phyloP scores from a whole-genome alignment of 768 basidiomycete genomes.

The Lentinula detonsa region DNA sequence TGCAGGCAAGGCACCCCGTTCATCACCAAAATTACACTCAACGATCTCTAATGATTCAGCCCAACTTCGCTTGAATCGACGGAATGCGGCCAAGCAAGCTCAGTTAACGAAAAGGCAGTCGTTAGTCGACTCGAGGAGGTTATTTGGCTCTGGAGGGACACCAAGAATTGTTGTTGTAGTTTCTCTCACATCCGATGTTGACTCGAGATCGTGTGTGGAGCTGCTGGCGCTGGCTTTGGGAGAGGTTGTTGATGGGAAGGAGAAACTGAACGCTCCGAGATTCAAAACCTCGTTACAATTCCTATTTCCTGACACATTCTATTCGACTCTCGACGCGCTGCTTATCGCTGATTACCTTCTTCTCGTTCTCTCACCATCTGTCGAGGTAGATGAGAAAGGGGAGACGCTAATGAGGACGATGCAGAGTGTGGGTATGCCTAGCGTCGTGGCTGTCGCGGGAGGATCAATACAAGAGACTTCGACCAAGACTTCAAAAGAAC shows the following conservation, averaged over 20 bases:
- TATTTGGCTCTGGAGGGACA: constrained; percentile 72
- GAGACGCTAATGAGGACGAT: constrained; percentile 83
- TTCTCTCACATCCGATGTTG: constrained; percentile 69
- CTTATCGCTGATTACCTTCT: constrained; percentile 90
- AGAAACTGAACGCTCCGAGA: constrained; percentile 64
- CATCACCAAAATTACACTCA: constrained; percentile 46
- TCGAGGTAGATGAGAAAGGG: constrained; percentile 82
- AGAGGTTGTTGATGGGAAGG: constrained; percentile 31
- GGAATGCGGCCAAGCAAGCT: constrained; percentile 80
- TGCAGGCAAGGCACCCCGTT: constrained; percentile 52
- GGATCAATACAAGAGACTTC: constrained; percentile 22
- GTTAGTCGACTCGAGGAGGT: constrained; percentile 62
- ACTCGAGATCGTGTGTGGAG: constrained; percentile 41
- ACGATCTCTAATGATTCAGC: constrained; percentile 42
- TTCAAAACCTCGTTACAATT: constrained; percentile 93
- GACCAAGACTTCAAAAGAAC: constrained; percentile 12
- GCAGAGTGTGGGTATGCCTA: constrained; percentile 87
- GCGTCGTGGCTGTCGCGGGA: constrained; percentile 69
- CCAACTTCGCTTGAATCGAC: constrained; percentile 72
- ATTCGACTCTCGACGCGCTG: constrained; percentile 76
- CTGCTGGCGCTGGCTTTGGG: constrained; percentile 59
- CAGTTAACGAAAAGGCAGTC: constrained; percentile 68
- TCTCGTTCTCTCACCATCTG: constrained; percentile 70
- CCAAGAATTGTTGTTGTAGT: constrained; percentile 87
- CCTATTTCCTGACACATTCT: constrained; percentile 72